A percentile compares a stretch with the other conserved stretches of the same genome.
These are phyloP conservation scores for Fusarium sp. DNA, from an alignment of 2,329 filamentous ascomycete genomes.

Conservation along the genomic window DNA sequence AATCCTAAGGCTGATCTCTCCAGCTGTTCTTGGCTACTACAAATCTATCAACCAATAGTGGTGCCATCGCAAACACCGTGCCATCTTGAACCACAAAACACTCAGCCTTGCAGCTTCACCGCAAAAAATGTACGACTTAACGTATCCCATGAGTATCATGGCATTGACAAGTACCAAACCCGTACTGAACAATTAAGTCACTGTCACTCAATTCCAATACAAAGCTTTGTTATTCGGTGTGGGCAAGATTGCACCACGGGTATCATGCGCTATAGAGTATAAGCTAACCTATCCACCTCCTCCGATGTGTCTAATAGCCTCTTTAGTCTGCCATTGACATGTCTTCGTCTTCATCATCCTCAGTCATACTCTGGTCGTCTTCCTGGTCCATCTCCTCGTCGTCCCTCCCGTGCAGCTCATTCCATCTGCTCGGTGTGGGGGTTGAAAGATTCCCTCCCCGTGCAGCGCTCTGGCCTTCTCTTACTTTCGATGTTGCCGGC, in stretches of 20 bases:
- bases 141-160: neutral
- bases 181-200: neutral
- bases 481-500: conserved; percentile 19
- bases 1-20: neutral
- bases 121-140: neutral
- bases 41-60: conserved; percentile 29
- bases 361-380: conserved; percentile 46
- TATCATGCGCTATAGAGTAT: conserved; percentile 38
- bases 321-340: conserved; percentile 44
- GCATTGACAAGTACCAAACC: neutral
- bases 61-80: conserved; percentile 26
- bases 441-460: conserved; percentile 47
- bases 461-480: conserved; percentile 25
- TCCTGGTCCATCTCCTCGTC: conserved; percentile 46
- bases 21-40: neutral
- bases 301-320: neutral
- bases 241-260: conserved; percentile 36
- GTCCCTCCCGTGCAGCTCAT: conserved; percentile 48
- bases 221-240: conserved; percentile 23
- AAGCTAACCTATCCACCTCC: neutral
- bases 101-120: neutral
- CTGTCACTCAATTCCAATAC: neutral
- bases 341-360: conserved; percentile 49
- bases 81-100: neutral
- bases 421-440: conserved; percentile 54